A percentile compares a stretch with the other conserved stretches of the same genome.
phyloP scores from a whole-genome alignment of 1,139 yeast species.

The Hanseniaspora sp. region DNA sequence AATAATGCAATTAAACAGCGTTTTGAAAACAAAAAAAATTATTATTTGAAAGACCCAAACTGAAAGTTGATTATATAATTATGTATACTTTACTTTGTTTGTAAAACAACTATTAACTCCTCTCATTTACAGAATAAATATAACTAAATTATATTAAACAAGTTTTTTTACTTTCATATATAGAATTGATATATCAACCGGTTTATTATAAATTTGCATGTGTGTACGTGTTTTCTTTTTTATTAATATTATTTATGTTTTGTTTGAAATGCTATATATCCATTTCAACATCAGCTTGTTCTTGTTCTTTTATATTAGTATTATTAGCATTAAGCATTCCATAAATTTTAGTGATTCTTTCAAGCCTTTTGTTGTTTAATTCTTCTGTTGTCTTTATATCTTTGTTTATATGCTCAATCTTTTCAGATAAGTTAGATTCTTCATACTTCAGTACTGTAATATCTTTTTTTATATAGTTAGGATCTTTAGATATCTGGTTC shows the following conservation, averaged over 20 bases:
- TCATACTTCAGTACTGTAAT: conserved; percentile 1
- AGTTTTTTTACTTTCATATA: background rate
- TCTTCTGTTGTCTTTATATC: background rate
- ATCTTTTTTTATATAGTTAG: conserved; percentile 15
- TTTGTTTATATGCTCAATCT: background rate
- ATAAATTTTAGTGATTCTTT: conserved; percentile 11
- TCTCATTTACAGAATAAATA: conserved; percentile 14
- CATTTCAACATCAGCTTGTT: conserved; percentile 12
- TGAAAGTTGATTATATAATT: conserved; percentile 10
- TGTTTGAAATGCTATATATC: conserved; percentile 1
- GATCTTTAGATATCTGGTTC: background rate
- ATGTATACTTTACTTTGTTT: conserved; percentile 11
- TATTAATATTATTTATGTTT: conserved; percentile 4
- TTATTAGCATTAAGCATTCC: background rate
- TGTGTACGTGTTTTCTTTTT: conserved; percentile 13
- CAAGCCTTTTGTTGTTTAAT: background rate
- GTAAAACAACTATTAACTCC: conserved; percentile 14
- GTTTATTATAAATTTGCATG: background rate
- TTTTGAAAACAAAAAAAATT: background rate
- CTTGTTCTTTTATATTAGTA: conserved; percentile 3
- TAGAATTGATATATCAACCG: background rate
- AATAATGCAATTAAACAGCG: background rate
- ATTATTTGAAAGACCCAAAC: conserved; percentile 3
- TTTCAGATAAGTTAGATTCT: conserved; percentile 1
- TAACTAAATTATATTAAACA: background rate